A percentile compares a stretch with the other conserved stretches of the same genome.
These are phyloP conservation scores for Rosa multiflora DNA, from an alignment of 306 rosid genomes.

Conservation along the genomic window DNA sequence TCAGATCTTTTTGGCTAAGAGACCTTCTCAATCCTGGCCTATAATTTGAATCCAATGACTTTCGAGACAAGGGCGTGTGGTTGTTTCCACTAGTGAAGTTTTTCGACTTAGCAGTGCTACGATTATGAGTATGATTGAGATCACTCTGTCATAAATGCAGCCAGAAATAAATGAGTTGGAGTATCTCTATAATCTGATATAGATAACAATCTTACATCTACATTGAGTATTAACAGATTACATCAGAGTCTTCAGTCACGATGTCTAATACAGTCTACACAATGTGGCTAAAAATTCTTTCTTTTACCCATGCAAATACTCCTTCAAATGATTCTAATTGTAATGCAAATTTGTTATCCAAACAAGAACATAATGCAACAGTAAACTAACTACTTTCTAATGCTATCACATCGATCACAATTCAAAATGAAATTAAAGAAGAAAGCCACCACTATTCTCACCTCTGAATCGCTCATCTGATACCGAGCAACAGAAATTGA, in stretches of 20 bases:
- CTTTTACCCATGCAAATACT: background rate
- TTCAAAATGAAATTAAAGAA: background rate
- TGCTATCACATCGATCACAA: background rate
- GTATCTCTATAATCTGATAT: background rate
- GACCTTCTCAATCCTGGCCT: conserved; percentile 67
- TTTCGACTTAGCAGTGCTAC: conserved; percentile 41
- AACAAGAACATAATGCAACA: background rate
- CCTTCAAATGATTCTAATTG: background rate
- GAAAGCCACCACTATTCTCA: conserved; percentile 17
- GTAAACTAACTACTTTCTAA: background rate
- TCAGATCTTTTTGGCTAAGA: conserved; percentile 73
- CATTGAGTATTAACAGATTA: background rate
- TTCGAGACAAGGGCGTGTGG: conserved; percentile 33
- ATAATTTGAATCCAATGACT: conserved; percentile 54
- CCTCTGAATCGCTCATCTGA: conserved; percentile 96
- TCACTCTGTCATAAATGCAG: conserved; percentile 64
- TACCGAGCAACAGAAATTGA: conserved; percentile 83
- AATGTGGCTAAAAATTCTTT: background rate
- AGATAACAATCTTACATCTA: background rate
- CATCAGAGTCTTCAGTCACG: too few species aligned
- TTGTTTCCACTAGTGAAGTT: conserved; percentile 45
- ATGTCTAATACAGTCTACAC: too few species aligned
- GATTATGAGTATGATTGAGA: conserved; percentile 57
- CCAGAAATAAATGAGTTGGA: background rate
- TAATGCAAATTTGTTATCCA: background rate